Percentiles rank a stretch among this genome's conserved stretches.
phyloP scores from a whole-genome alignment of 73 alveolate genomes.

The Durusdinium trenchii region DNA sequence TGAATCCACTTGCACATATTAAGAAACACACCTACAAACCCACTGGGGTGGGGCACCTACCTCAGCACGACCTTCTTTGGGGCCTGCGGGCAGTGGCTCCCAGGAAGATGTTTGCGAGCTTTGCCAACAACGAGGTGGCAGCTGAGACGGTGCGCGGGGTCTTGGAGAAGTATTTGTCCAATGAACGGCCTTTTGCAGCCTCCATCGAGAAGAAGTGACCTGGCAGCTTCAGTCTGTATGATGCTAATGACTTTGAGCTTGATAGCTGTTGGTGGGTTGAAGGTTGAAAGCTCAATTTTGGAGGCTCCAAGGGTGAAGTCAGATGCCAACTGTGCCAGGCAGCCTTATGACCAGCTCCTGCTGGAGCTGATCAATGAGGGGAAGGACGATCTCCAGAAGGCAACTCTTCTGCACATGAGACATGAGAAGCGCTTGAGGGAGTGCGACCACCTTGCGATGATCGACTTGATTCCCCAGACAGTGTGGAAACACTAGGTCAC shows the following conservation, averaged over 20 bases:
- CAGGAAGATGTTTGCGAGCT: conserved; percentile 73
- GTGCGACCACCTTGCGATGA: background rate
- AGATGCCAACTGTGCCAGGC: background rate
- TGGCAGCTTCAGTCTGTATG: background rate
- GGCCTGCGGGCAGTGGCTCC: too few relatives aligned
- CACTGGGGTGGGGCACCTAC: too few relatives aligned
- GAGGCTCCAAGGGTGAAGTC: background rate
- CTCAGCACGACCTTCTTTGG: too few relatives aligned
- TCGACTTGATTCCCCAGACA: background rate
- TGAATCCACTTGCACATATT: too few relatives aligned
- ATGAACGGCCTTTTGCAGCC: conserved; percentile 89
- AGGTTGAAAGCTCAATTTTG: background rate
- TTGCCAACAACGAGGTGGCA: conserved; percentile 54
- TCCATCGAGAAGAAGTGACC: conserved; percentile 51
- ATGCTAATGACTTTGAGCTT: background rate
- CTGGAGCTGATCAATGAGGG: conserved; percentile 85
- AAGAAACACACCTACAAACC: too few relatives aligned
- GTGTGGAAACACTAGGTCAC: too few relatives aligned
- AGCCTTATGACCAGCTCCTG: conserved; percentile 85
- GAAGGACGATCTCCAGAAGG: conserved; percentile 54
- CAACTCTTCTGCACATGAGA: background rate
- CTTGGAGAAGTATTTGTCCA: conserved; percentile 81
- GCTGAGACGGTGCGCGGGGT: conserved; percentile 48
- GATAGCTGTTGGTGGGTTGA: background rate
- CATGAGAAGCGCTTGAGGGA: background rate